Conservation (phyloP, 148 eudicot genomes). For the Chenopodium suecicum region DNA sequence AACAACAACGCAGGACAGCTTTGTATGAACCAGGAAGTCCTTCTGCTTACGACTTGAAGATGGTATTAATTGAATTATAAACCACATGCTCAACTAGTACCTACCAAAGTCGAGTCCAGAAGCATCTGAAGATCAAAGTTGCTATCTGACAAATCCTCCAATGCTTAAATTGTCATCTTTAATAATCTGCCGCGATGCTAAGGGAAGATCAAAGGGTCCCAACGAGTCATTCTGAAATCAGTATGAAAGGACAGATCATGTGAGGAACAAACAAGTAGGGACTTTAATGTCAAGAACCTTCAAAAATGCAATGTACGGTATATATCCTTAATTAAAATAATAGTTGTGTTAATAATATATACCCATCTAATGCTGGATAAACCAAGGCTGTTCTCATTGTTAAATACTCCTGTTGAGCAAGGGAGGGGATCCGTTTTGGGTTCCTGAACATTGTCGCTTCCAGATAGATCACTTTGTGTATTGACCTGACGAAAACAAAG, state of each 20-base stretch:
- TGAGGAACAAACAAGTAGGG: background rate
- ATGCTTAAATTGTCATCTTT: conserved; percentile 40
- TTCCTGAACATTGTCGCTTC: conserved; percentile 36
- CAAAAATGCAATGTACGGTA: background rate
- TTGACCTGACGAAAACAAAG: conserved; percentile 28
- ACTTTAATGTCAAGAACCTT: background rate
- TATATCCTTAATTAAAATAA: background rate
- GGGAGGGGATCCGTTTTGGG: conserved; percentile 38
- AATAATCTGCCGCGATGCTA: conserved; percentile 30
- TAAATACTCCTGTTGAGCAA: conserved; percentile 26
- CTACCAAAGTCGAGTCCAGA: conserved; percentile 10
- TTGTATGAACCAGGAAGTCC: background rate
- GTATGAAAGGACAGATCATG: background rate
- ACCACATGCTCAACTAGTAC: conserved; percentile 6
- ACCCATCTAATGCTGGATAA: conserved; percentile 58
- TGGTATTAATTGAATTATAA: background rate
- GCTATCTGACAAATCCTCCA: conserved; percentile 38
- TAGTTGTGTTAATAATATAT: conserved; percentile 9
- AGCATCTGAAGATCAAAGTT: conserved; percentile 5
- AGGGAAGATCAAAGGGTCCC: conserved; percentile 60
- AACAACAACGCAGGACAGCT: background rate
- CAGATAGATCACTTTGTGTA: conserved; percentile 18
- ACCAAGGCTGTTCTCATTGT: conserved; percentile 54
- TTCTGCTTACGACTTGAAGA: conserved; percentile 1
- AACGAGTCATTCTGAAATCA: conserved; percentile 56